Evolutionary conservation across 164 flowering plant genomes (phyloP).

Genomic region (Sedum album): DNA sequence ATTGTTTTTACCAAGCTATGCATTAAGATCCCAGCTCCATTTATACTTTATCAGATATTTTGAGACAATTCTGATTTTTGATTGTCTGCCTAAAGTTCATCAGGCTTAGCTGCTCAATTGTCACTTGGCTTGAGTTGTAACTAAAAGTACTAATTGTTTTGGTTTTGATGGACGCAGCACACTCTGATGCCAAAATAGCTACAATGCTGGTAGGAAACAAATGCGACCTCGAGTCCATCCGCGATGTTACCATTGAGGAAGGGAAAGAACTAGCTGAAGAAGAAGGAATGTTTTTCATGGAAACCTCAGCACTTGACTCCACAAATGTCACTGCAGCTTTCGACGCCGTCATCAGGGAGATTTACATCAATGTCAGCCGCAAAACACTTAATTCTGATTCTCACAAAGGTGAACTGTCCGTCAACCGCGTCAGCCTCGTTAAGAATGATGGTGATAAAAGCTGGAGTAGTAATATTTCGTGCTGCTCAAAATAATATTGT

Average conservation of each 20-base stretch:
- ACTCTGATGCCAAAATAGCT: slow-evolving; percentile 7
- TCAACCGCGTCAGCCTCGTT: slow-evolving; percentile 7
- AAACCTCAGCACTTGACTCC: slow-evolving; percentile 8
- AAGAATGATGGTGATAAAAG: slow-evolving; percentile 4
- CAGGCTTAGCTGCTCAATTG: no score
- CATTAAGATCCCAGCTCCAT: no score
- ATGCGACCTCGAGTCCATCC: slow-evolving; percentile 3
- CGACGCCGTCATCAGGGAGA: no score
- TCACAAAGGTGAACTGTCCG: slow-evolving; percentile 6
- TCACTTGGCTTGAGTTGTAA: no score
- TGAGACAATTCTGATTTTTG: no score
- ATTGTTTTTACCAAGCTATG: no score
- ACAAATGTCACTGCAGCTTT: slow-evolving; percentile 8
- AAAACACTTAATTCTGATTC: no score
- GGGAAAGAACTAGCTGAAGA: slow-evolving; percentile 8
- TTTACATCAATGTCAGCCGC: no score
- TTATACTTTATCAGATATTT: no score
- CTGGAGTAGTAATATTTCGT: slow-evolving; percentile 3
- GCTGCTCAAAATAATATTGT: slow-evolving; percentile 8
- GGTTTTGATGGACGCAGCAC: slow-evolving; percentile 4
- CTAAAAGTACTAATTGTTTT: neutral
- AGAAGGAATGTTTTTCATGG: slow-evolving; percentile 10
- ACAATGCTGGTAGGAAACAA: slow-evolving; percentile 10
- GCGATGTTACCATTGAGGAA: slow-evolving; percentile 8
- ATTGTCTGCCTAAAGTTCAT: no score